A percentile compares a stretch with the other conserved stretches of the same genome.
These are phyloP conservation scores for Trapa bicornis DNA, from an alignment of 345 rosid genomes.

Conservation along the genomic window DNA sequence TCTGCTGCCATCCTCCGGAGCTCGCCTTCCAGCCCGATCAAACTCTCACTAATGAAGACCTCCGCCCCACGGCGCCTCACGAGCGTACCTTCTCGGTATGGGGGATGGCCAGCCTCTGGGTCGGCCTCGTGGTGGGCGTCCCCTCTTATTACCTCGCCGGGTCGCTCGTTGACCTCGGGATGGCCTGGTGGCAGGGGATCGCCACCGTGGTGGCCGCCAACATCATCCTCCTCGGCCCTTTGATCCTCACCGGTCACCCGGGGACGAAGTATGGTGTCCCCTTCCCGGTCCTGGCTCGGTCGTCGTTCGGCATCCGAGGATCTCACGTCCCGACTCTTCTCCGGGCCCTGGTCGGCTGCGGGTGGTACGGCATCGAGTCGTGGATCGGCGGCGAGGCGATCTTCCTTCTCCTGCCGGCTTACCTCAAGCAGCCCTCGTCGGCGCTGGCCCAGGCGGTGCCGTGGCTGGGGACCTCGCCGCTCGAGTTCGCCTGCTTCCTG, in stretches of 20 bases:
- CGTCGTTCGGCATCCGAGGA: constrained; percentile 73
- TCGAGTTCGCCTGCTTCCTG: constrained; percentile 72
- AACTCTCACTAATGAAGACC: constrained; percentile 70
- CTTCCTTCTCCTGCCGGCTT: constrained; percentile 56
- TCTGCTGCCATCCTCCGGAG: constrained; percentile 11
- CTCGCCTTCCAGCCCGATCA: constrained; percentile 36
- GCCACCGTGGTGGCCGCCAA: constrained; percentile 80
- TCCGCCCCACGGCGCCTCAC: constrained; percentile 47
- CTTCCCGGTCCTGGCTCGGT: constrained; percentile 82
- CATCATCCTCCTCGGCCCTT: constrained; percentile 45
- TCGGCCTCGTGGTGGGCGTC: constrained; percentile 94
- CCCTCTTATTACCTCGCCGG: constrained; percentile 89
- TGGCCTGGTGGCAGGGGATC: constrained; percentile 99
- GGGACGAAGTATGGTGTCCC: constrained; percentile 69
- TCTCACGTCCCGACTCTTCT: constrained; percentile 79
- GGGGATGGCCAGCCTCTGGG: constrained; percentile 92
- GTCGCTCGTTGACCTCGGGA: constrained; percentile 77
- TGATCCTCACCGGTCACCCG: constrained; percentile 80
- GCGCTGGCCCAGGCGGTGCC: constrained; percentile 24
- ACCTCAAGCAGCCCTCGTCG: constrained; percentile 31
- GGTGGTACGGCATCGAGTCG: constrained; percentile 96
- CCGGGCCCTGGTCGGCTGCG: constrained; percentile 83
- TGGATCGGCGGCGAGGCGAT: constrained; percentile 98
- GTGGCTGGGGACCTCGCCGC: constrained; percentile 85
- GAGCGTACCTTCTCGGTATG: constrained; percentile 56